A percentile compares a stretch with the other conserved stretches of the same genome.
Conservation (phyloP, 1,284 basidiomycete genomes). For the Neotropicomus parvogracilis region DNA sequence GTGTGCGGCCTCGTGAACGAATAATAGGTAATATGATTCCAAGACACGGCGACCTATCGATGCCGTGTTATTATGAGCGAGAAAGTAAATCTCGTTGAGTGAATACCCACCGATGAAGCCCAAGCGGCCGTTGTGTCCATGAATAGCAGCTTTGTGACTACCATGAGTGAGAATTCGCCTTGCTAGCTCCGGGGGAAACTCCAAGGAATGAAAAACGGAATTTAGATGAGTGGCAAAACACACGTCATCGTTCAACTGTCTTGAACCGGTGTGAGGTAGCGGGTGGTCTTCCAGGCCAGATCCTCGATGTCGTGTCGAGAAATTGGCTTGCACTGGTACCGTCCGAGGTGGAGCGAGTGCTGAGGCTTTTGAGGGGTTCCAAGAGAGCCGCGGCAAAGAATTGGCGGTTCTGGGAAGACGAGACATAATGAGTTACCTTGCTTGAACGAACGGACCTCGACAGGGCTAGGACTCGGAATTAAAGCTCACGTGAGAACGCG, state of each 20-base stretch:
- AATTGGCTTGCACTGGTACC: slow-evolving; percentile 1
- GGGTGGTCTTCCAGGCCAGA: slow-evolving; percentile 1
- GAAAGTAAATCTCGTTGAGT: neutral
- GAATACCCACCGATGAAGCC: slow-evolving; percentile 60
- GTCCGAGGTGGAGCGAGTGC: slow-evolving; percentile 15
- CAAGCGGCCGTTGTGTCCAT: slow-evolving; percentile 68
- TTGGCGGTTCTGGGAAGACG: slow-evolving; percentile 18
- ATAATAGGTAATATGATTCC: slow-evolving; percentile 66
- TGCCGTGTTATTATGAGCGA: slow-evolving; percentile 3
- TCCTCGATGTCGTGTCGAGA: slow-evolving; percentile 15
- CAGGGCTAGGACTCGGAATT: neutral
- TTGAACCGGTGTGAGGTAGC: neutral
- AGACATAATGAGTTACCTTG: slow-evolving; percentile 16
- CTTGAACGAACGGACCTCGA: slow-evolving; percentile 1
- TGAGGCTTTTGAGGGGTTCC: slow-evolving; percentile 11
- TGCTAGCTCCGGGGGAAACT: slow-evolving; percentile 67
- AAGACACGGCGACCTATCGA: slow-evolving; percentile 66
- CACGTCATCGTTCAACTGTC: slow-evolving; percentile 5
- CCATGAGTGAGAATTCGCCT: slow-evolving; percentile 70
- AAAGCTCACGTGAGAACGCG: slow-evolving; percentile 11
- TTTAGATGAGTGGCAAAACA: slow-evolving; percentile 54
- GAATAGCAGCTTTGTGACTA: slow-evolving; percentile 59
- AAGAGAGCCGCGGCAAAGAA: slow-evolving; percentile 10
- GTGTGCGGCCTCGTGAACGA: slow-evolving; percentile 57
- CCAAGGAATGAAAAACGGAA: slow-evolving; percentile 57